Base-by-base conservation (phyloP, 2,329 filamentous ascomycete genomes). In the Lomentospora prolificans region DNA sequence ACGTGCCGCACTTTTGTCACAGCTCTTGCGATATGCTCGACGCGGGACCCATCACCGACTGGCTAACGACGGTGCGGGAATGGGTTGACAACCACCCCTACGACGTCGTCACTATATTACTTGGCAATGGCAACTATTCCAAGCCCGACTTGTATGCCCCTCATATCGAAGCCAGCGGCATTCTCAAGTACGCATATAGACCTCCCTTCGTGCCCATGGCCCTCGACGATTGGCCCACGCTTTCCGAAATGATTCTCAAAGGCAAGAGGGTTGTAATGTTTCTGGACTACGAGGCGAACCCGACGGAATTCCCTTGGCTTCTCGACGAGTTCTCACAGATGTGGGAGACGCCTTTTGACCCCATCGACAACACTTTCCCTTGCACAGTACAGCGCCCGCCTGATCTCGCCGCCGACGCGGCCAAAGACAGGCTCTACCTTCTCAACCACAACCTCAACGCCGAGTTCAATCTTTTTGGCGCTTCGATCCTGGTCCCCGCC, bases 381-480 rank as follows among this genome's bases (percentile, higher is more conserved):
- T 96, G 91, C 72, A 84, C 74, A 0, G 76, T 85, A 36, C 82
- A 96, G 65, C 84, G 91, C 0, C 90, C 91, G 0, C 89, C 89
- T 0, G 73, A 80, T 46, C 72, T 95, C 57, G 64, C 72, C 2
- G 64, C 67, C 0, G 75, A 80, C 6, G 78, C 80, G 0, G 79
- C 82, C 1, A 72, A 75, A 57, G 75, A 84, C 28, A 78, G 84
- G 46, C 76, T 95, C 70, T 95, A 91, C 67, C 78, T 96, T 65
- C 80, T 87, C 64, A 96, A 96, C 70, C 91, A 96, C 73, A 96
- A 96, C 66, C 78, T 96, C 57, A 96, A 96, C 67, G 78, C 86
- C 58, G 78, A 90, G 61, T 80, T 95, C 59, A 79, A 79, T 55
- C 70, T 95, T 33, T 80, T 84, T 2, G 82, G 81, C 28, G 66